These are phyloP conservation scores for Diplocarpon rosae DNA, from an alignment of 2,329 filamentous ascomycete species.

Conservation along the genomic window DNA sequence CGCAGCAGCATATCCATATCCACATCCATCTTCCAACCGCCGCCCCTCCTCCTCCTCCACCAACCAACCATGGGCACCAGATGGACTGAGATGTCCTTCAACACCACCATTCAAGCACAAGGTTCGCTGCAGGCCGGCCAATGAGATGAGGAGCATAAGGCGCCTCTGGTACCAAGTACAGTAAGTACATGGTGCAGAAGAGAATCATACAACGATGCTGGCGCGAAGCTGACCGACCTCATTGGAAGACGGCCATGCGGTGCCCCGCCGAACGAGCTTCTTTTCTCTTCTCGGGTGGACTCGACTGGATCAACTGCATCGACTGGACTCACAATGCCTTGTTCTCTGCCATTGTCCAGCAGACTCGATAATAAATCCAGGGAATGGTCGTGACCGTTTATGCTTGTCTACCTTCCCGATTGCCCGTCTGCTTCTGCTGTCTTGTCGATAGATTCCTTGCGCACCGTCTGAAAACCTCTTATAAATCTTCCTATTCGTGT, in stretches of 20 bases:
- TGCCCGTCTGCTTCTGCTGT: too few relatives aligned
- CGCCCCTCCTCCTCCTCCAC: too few relatives aligned
- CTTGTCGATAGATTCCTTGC: neutral
- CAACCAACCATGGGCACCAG: too few relatives aligned
- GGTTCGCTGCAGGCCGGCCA: conserved; percentile 10
- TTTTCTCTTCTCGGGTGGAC: neutral
- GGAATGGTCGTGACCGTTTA: conserved; percentile 1
- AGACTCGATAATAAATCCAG: neutral
- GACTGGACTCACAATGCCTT: conserved; percentile 3
- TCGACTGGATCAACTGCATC: conserved; percentile 3
- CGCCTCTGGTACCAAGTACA: conserved; percentile 1
- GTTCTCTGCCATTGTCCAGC: conserved; percentile 4
- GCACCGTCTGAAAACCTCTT: conserved; percentile 2
- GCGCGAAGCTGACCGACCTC: conserved; percentile 18
- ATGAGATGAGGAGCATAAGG: conserved; percentile 10
- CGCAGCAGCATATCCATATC: too few relatives aligned
- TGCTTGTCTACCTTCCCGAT: neutral
- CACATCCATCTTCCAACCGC: too few relatives aligned
- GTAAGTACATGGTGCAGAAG: conserved; percentile 1
- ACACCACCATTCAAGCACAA: neutral
- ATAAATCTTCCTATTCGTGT: neutral
- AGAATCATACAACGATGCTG: neutral
- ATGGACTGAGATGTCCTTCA: too few relatives aligned
- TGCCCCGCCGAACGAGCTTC: conserved; percentile 11
- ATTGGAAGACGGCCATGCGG: conserved; percentile 11